Evolutionary conservation across 495 filamentous ascomycete species (phyloP), one percentile per base, ranked within the genome.

Genomic region (Jackrogersella minutella): DNA sequence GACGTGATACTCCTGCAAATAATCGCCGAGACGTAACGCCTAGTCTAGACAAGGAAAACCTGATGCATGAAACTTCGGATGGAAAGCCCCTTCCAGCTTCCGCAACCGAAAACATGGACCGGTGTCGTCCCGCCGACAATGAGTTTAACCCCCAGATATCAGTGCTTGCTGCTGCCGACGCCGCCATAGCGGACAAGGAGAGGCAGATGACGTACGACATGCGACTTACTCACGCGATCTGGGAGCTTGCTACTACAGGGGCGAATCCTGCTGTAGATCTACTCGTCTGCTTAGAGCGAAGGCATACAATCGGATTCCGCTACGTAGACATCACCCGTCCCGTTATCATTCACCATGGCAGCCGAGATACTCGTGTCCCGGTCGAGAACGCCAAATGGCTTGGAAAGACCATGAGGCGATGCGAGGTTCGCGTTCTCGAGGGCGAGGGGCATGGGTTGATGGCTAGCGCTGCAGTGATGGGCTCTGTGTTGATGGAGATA

Each of bases 371-470:
- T 5, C 85, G 95, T 13, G 95, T 99, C 9, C 95, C 95, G 0
- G 89, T 96, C 14, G 96, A 97, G 36, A 99, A 98, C 75, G 91
- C 97, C 19, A 84, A 88, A 57, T 99, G 95, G 95, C 82, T 99
- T 14, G 93, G 92, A 19, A 93, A 93, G 73, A 93, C 88, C 34
- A 98, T 99, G 95, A 85, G 89, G 21, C 84, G 90, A 37, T 96
- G 93, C 72, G 95, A 98, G 76, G 93, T 99, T 14, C 82, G 95
- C 9, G 85, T 98, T 5, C 80, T 99, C 10, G 91, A 97, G 63
- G 93, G 91, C 5, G 95, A 99, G 74, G 93, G 93, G 3, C 95
- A 99, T 71, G 96, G 96, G 0, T 78, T 99, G 37, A 99, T 99
- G 95, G 95, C 96, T 0, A 94, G 90, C 51, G 94, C 95, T 6